Evolutionary conservation across 495 filamentous ascomycete species (phyloP).

Genomic region (Daldinia loculata): DNA sequence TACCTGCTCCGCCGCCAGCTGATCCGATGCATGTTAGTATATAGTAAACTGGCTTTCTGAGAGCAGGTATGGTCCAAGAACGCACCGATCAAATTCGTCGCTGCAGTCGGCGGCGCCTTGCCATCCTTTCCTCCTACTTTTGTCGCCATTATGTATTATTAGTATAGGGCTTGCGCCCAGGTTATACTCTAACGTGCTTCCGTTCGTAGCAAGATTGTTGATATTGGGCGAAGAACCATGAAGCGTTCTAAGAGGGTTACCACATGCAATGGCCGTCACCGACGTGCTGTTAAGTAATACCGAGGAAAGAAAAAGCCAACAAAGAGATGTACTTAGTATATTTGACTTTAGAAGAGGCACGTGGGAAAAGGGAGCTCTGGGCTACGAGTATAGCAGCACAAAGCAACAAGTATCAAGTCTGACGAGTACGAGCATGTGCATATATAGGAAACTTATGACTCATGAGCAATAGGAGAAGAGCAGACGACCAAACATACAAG

Average conservation of each 20-base stretch:
- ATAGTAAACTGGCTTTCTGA: background rate
- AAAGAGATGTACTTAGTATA: background rate
- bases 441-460: conserved; percentile 1
- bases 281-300: conserved; percentile 3
- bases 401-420: background rate
- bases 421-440: background rate
- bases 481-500: conserved; percentile 19
- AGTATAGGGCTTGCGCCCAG: conserved; percentile 34
- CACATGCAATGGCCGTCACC: conserved; percentile 35
- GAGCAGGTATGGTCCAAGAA: conserved; percentile 1
- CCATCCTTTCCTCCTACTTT: conserved; percentile 67
- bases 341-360: background rate
- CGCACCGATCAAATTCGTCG: conserved; percentile 93
- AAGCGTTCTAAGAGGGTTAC: background rate
- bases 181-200: conserved; percentile 1
- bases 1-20: conserved; percentile 98
- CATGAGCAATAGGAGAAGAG: conserved; percentile 2
- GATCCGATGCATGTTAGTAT: conserved; percentile 43
- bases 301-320: conserved; percentile 1
- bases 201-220: background rate
- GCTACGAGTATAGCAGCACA: conserved; percentile 5
- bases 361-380: background rate
- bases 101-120: conserved; percentile 83
- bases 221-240: background rate
- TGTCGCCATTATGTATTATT: conserved; percentile 48